Base-by-base conservation (phyloP, 257 asterid genomes). In the Solanum ossicruentum region DNA sequence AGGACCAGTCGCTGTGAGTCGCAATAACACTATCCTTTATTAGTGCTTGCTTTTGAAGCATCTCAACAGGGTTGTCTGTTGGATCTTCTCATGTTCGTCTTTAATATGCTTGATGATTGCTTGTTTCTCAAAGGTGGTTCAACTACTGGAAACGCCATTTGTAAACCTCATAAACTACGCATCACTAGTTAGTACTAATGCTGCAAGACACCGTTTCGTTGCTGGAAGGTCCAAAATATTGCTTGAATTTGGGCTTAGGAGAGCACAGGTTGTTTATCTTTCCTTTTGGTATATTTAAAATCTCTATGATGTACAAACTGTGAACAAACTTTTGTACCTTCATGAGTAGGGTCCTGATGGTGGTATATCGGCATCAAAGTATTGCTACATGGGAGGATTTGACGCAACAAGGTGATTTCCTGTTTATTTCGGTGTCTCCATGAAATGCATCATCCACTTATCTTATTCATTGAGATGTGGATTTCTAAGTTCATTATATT, bases 161-260 rank as follows among this genome's bases (percentile, higher is more conserved):
- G 91, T 97, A 72, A 97, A 95, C 88, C 98, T 97, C 73, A 91
- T 94, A 72, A 97, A 96, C 85, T 96, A 91, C 87, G 98, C 98
- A 57, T 96, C 99, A n/a, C 84, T 96, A 87, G 99, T 96, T 82
- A 96, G 98, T 56, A 97, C 99, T 16, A 97, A 97, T 87, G 99
- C 98, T 87, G 98, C 99, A 77, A 95, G 99, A 88, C 98, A 95
- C 85, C 99, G 98, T 69, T 93, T 94, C 90, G 99, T 95, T 89
- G 99, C 98, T 88, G 98, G 98, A 88, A 94, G 94, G 88, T 92
- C 96, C 85, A 97, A 97, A 88, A 89, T 90, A 82, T 98, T 97
- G 88, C 98, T 97, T 88, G 99, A 97, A 89, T 97, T 95, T 89
- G 98, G 99, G 72, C 91, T 97, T 69, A 91, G 98, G 71, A 91